Evolutionary conservation across 495 filamentous ascomycete genomes (phyloP), one percentile per base, ranked within the genome.

Genomic region (Rusavskia elegans): DNA sequence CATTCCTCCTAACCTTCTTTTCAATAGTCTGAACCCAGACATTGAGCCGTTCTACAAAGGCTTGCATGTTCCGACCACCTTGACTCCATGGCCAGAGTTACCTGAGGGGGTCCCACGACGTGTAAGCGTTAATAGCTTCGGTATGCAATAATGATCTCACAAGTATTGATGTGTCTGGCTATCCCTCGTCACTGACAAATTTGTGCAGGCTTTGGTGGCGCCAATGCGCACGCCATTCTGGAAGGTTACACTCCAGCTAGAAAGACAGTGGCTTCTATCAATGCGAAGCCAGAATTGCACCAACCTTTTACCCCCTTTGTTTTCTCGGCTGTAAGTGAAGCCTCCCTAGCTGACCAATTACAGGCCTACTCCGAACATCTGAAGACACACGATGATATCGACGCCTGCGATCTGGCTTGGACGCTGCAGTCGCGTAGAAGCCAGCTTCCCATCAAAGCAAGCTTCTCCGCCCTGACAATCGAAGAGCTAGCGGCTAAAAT

Each of bases 181-280:
- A n/a, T n/a, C n/a, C n/a, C 25, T 27, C 7, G 25, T 27, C 25
- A 27, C 25, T 27, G 25, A 27, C 25, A 27, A 6, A 27, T 27
- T 27, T 6, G 25, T 27, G 32, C 81, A 49, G 80, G 80, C 0
- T 82, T 77, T 55, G 81, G 80, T 13, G 80, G 81, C 25, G 68
- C 72, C 16, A 84, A 84, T 56, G 70, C 76, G 1, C 79, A 83
- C 51, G 72, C 63, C 14, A 76, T 84, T 32, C 13, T 83, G 1
- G 78, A 83, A n/a, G 50, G 48, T 5, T 62, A 53, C 20, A 21
- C 23, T n/a, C 38, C 13, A 37, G 29, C 35, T 25, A 17, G 2
- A 30, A 17, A 35, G 32, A 35, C 32, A 35, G 32, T 14, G 13
- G 19, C 9, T 20, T 14, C 49, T 3, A 27, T 27, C 25, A 27